A percentile compares a stretch with the other conserved stretches of the same genome.
Evolutionary conservation across 73 alveolate species (phyloP).

Genomic region (Paramecium bursaria): DNA sequence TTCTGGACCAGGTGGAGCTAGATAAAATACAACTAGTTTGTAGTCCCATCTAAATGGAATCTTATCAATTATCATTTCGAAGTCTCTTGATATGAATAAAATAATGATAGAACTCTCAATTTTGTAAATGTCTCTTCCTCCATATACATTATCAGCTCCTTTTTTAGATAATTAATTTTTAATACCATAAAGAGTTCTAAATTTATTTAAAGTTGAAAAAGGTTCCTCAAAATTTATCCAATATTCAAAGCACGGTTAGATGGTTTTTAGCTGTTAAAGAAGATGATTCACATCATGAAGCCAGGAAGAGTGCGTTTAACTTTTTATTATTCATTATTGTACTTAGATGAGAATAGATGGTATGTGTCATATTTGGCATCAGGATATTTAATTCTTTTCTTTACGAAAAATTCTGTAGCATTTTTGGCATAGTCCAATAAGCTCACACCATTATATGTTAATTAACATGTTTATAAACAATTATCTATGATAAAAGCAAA

Average conservation of each 20-base stretch:
- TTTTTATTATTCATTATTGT: neutral
- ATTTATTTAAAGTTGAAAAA: constrained; percentile 37
- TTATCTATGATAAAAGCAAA: constrained; percentile 52
- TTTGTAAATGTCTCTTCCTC: constrained; percentile 50
- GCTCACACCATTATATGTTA: constrained; percentile 48
- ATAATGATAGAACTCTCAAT: constrained; percentile 20
- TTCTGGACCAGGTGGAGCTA: constrained; percentile 45
- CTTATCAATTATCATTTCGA: neutral
- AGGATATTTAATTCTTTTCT: constrained; percentile 35
- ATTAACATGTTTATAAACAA: constrained; percentile 60
- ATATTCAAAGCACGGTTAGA: constrained; percentile 9
- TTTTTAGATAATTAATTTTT: neutral
- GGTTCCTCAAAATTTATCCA: constrained; percentile 28
- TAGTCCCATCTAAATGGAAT: constrained; percentile 16
- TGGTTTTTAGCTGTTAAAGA: constrained; percentile 7
- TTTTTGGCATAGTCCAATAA: constrained; percentile 49
- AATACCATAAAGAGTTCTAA: constrained; percentile 42
- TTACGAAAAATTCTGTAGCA: constrained; percentile 58
- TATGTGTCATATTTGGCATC: constrained; percentile 27
- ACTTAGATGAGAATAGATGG: constrained; percentile 61
- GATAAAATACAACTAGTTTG: neutral
- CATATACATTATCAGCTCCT: constrained; percentile 57
- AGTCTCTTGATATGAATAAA: constrained; percentile 26
- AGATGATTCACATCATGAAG: constrained; percentile 31
- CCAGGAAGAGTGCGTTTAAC: constrained; percentile 53